These are phyloP conservation scores for Ricinus communis DNA, from an alignment of 345 rosid species.

Conservation along the genomic window DNA sequence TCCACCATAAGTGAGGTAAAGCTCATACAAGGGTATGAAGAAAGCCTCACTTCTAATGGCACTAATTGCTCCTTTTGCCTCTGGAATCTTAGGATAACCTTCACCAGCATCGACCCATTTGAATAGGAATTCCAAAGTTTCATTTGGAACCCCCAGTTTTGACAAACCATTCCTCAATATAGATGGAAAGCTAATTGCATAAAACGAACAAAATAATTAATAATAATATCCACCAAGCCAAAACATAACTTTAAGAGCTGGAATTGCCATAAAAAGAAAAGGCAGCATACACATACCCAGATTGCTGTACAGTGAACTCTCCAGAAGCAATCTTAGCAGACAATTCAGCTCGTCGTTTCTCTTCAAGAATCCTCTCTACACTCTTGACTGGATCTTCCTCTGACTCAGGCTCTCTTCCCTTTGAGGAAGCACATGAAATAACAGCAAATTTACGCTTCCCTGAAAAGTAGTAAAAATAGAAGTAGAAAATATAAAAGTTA, in stretches of 20 bases:
- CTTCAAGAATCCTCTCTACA: slow-evolving; percentile 48
- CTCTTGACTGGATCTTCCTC: slow-evolving; percentile 38
- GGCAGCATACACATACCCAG: slow-evolving; percentile 41
- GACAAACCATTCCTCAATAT: slow-evolving; percentile 64
- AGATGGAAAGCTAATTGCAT: slow-evolving; percentile 49
- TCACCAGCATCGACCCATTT: slow-evolving; percentile 46
- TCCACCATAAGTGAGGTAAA: slow-evolving; percentile 90
- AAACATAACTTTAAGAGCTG: no score
- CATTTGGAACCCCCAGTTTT: slow-evolving; percentile 62
- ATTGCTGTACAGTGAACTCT: slow-evolving; percentile 61
- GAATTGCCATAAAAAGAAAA: background rate
- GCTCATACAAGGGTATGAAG: slow-evolving; percentile 86
- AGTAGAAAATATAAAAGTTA: background rate
- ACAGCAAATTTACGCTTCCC: slow-evolving; percentile 27
- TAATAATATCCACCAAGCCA: background rate
- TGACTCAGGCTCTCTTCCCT: slow-evolving; percentile 62
- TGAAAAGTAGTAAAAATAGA: background rate
- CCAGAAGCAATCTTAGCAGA: slow-evolving; percentile 84
- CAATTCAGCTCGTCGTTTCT: slow-evolving; percentile 71
- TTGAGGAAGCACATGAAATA: slow-evolving; percentile 46
- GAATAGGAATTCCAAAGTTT: slow-evolving; percentile 55
- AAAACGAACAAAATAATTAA: background rate
- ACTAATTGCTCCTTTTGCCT: slow-evolving; percentile 64
- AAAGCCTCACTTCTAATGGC: slow-evolving; percentile 85
- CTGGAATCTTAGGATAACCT: slow-evolving; percentile 70